Evolutionary conservation across 2,329 filamentous ascomycete species (phyloP).

Genomic region (Colletotrichum agaves): DNA sequence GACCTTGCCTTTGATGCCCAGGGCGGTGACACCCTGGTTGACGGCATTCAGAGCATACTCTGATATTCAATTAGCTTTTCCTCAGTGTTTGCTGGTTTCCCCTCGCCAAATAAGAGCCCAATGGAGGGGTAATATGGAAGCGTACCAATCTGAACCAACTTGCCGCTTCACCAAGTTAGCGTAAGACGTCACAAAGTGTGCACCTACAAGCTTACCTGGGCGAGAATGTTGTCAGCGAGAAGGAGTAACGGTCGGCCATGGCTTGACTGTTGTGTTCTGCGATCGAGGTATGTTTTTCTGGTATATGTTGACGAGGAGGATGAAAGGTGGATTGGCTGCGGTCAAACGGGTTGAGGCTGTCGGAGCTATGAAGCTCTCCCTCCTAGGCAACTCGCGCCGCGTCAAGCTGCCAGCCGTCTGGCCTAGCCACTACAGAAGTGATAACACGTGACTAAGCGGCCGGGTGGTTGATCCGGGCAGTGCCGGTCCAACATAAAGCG

Average conservation of each 20-base stretch:
- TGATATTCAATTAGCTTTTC: constrained; percentile 53
- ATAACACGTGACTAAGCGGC: constrained; percentile 20
- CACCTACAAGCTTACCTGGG: constrained; percentile 78
- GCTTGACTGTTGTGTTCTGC: constrained; percentile 42
- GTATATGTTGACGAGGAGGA: constrained; percentile 18
- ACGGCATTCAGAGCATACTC: constrained; percentile 99
- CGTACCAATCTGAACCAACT: constrained; percentile 95
- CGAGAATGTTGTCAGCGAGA: constrained; percentile 99
- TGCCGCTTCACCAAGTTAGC: constrained; percentile 72
- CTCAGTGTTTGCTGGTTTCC: no score
- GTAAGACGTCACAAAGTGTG: constrained; percentile 33
- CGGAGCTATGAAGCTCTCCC: constrained; percentile 38
- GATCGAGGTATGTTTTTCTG: constrained; percentile 1
- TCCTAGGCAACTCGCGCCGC: constrained; percentile 41
- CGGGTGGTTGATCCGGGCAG: constrained; percentile 12
- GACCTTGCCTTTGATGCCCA: constrained; percentile 92
- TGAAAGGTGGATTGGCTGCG: constrained; percentile 28
- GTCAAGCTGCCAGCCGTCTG: constrained; percentile 38
- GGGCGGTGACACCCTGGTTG: constrained; percentile 97
- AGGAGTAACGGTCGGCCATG: constrained; percentile 99
- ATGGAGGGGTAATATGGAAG: constrained; percentile 23
- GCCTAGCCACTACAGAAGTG: not conserved
- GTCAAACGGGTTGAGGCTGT: constrained; percentile 38
- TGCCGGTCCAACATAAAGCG: constrained; percentile 31
- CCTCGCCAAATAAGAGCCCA: not conserved